A percentile compares a stretch with the other conserved stretches of the same genome.
phyloP scores from a whole-genome alignment of 2,329 filamentous ascomycete genomes.

The Alternaria consortialis region DNA sequence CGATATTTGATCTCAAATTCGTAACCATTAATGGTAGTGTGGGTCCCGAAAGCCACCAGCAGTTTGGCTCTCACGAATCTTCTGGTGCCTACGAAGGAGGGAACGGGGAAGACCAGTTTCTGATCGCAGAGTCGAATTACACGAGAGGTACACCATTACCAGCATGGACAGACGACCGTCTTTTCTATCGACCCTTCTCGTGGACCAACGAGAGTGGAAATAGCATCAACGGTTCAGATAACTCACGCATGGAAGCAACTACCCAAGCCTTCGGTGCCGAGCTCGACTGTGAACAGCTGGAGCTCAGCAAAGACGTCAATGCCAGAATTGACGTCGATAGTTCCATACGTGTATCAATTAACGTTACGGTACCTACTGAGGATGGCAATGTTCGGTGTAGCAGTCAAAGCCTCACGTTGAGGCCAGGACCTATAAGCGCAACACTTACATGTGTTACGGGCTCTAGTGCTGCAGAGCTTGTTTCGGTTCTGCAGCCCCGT shows the following conservation, averaged over 20 bases:
- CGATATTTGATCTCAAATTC: slow-evolving; percentile 34
- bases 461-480: slow-evolving; percentile 26
- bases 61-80: not conserved
- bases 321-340: too few relatives aligned
- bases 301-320: too few relatives aligned
- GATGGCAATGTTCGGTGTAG: too few relatives aligned
- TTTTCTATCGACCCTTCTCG: not conserved
- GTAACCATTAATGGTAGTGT: slow-evolving; percentile 39
- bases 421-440: not conserved
- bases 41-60: not conserved
- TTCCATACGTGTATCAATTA: too few relatives aligned
- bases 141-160: slow-evolving; percentile 56
- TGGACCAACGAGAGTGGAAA: too few relatives aligned
- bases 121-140: slow-evolving; percentile 58
- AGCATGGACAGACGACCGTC: slow-evolving; percentile 58
- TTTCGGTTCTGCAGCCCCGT: slow-evolving; percentile 3
- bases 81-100: slow-evolving; percentile 43
- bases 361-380: too few relatives aligned
- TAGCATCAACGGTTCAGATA: too few relatives aligned
- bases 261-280: slow-evolving; percentile 37
- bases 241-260: too few relatives aligned
- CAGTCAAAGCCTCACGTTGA: not conserved
- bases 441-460: slow-evolving; percentile 1
- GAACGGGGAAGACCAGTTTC: slow-evolving; percentile 50
- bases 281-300: not conserved